A percentile compares a stretch with the other conserved stretches of the same genome.
These are phyloP conservation scores for Phytophthora aleatoria DNA, from an alignment of 352 stramenopile species.

Conservation along the genomic window DNA sequence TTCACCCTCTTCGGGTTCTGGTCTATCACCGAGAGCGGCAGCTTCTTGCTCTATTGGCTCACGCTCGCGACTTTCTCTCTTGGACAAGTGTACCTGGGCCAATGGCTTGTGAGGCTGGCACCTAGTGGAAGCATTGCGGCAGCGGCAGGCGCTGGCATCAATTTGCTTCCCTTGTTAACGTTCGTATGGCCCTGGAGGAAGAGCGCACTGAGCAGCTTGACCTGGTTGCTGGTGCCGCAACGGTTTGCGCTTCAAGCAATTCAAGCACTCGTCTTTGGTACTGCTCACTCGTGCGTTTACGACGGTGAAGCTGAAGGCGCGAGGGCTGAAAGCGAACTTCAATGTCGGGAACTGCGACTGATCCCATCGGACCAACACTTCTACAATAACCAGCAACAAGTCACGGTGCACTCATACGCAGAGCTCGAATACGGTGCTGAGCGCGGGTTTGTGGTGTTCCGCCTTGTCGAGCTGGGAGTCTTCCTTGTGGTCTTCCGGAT, in stretches of 20 bases:
- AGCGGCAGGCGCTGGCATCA: constrained; percentile 15
- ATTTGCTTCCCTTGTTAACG: constrained; percentile 31
- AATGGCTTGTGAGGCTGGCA: constrained; percentile 30
- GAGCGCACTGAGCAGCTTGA: constrained; percentile 13
- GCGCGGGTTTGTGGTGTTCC: constrained; percentile 14
- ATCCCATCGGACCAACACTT: constrained; percentile 19
- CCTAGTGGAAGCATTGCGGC: constrained; percentile 16
- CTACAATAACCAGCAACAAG: constrained; percentile 10
- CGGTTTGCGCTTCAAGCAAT: constrained; percentile 26
- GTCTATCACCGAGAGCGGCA: constrained; percentile 18
- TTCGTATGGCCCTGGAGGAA: constrained; percentile 22
- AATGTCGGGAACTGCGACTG: constrained; percentile 24
- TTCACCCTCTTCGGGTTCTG: constrained; percentile 30
- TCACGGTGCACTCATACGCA: constrained; percentile 32
- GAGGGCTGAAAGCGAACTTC: neutral
- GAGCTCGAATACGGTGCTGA: constrained; percentile 27
- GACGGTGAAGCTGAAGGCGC: neutral
- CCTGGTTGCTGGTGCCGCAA: constrained; percentile 28
- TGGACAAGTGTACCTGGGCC: constrained; percentile 26
- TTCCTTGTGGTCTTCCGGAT: constrained; percentile 30
- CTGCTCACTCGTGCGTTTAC: constrained; percentile 19
- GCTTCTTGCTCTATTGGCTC: constrained; percentile 35
- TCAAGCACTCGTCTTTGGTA: constrained; percentile 31
- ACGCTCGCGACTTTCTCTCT: constrained; percentile 24
- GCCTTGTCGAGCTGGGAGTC: constrained; percentile 18